Percentiles rank a stretch among this genome's conserved stretches.
These are phyloP conservation scores for Allium sativum DNA, from an alignment of 106 monocot species.

Conservation along the genomic window DNA sequence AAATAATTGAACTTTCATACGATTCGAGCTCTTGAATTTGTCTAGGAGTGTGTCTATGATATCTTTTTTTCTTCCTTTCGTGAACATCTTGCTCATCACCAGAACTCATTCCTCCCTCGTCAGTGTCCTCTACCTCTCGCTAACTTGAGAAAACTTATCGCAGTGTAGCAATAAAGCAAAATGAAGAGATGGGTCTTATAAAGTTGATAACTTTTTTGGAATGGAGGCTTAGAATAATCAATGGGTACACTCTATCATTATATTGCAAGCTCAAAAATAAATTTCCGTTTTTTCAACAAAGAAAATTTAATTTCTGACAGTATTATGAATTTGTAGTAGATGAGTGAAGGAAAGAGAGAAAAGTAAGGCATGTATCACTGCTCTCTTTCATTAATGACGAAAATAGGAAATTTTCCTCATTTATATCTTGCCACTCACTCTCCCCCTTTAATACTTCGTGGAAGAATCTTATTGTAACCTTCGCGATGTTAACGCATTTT, in stretches of 20 bases:
- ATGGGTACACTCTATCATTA: constrained; percentile 1
- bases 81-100: constrained; percentile 50
- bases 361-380: background rate
- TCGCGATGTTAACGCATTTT: background rate
- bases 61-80: constrained; percentile 37
- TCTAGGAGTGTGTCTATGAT: constrained; percentile 54
- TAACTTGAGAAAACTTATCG: background rate
- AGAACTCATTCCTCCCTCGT: constrained; percentile 35
- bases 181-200: background rate
- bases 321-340: background rate
- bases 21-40: constrained; percentile 76
- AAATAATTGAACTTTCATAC: constrained; percentile 23
- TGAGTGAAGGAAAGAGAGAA: background rate
- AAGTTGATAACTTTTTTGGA: background rate
- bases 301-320: background rate
- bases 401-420: constrained; percentile 6
- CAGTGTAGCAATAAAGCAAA: background rate
- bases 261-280: background rate
- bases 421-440: constrained; percentile 1
- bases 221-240: background rate
- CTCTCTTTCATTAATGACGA: constrained; percentile 3
- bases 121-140: background rate
- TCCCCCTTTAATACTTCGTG: background rate
- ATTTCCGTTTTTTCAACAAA: background rate
- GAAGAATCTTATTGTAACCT: background rate